Percentiles rank a stretch among this genome's conserved stretches.
These are phyloP conservation scores for Monascus ruber DNA, from an alignment of 2,329 filamentous ascomycete species.

Conservation along the genomic window DNA sequence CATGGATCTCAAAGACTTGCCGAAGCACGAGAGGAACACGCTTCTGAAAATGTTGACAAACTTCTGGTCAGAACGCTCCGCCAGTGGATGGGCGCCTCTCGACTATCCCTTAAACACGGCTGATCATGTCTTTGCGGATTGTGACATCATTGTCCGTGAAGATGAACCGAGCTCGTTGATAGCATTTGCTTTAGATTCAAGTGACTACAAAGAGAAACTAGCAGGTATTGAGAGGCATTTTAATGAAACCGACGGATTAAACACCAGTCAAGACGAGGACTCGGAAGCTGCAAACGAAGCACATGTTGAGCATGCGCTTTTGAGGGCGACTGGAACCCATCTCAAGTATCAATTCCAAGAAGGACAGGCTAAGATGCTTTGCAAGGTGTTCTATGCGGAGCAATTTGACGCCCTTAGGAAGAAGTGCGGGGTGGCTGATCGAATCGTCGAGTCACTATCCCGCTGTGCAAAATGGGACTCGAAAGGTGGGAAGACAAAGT, in stretches of 20 bases:
- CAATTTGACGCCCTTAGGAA: conserved; percentile 90
- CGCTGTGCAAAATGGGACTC: conserved; percentile 97
- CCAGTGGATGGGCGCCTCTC: conserved; percentile 82
- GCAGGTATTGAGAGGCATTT: conserved; percentile 34
- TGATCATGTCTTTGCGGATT: conserved; percentile 94
- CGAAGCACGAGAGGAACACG: conserved; percentile 85
- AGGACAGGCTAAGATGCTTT: conserved; percentile 86
- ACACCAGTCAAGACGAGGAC: conserved; percentile 14
- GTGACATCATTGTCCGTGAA: conserved; percentile 91
- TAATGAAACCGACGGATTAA: conserved; percentile 18
- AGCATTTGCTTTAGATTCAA: conserved; percentile 77
- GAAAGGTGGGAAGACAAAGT: conserved; percentile 95
- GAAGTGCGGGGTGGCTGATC: conserved; percentile 85
- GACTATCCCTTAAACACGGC: conserved; percentile 82
- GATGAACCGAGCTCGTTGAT: conserved; percentile 96
- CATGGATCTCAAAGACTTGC: conserved; percentile 59
- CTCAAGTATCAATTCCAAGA: conserved; percentile 93
- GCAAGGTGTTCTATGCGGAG: conserved; percentile 97
- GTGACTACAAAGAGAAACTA: conserved; percentile 76
- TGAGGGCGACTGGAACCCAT: conserved; percentile 79
- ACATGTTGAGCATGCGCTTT: conserved; percentile 72
- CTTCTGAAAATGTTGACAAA: conserved; percentile 92
- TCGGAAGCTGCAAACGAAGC: conserved; percentile 47
- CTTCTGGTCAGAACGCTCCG: conserved; percentile 96
- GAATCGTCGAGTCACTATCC: conserved; percentile 89